A percentile compares a stretch with the other conserved stretches of the same genome.
Evolutionary conservation across 148 eudicot genomes (phyloP).

Genomic region (Arctostaphylos glauca): DNA sequence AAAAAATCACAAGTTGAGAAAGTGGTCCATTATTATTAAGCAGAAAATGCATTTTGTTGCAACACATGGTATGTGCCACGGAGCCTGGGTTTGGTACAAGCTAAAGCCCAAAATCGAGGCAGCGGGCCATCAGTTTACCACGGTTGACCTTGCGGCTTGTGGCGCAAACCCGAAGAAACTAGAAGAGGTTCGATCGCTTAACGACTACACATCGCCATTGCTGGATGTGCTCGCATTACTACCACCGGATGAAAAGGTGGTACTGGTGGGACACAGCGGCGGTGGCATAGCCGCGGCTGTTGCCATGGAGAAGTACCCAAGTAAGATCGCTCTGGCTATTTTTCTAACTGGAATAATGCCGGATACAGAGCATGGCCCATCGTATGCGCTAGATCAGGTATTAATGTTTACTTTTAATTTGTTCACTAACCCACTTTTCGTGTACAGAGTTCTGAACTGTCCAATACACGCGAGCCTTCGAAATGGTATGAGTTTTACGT

Average conservation of each 20-base stretch:
- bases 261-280: conserved; percentile 24
- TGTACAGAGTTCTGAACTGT: no score
- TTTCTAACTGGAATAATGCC: conserved; percentile 22
- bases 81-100: conserved; percentile 29
- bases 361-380: conserved; percentile 14
- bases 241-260: conserved; percentile 18
- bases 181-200: conserved; percentile 12
- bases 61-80: conserved; percentile 29
- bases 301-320: conserved; percentile 27
- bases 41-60: conserved; percentile 18
- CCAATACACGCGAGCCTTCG: no score
- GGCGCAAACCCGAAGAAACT: not conserved
- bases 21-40: no score
- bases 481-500: no score
- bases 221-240: conserved; percentile 13
- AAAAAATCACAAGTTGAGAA: not conserved
- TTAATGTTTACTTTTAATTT: no score
- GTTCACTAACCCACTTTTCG: no score
- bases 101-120: conserved; percentile 9
- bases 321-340: conserved; percentile 20
- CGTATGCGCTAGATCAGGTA: conserved; percentile 12
- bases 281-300: conserved; percentile 21
- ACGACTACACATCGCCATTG: conserved; percentile 20
- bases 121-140: conserved; percentile 17
- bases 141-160: conserved; percentile 20